Evolutionary conservation across 2,329 filamentous ascomycete genomes (phyloP), one percentile per base, ranked within the genome.

Genomic region (Botrytis hyacinthi): DNA sequence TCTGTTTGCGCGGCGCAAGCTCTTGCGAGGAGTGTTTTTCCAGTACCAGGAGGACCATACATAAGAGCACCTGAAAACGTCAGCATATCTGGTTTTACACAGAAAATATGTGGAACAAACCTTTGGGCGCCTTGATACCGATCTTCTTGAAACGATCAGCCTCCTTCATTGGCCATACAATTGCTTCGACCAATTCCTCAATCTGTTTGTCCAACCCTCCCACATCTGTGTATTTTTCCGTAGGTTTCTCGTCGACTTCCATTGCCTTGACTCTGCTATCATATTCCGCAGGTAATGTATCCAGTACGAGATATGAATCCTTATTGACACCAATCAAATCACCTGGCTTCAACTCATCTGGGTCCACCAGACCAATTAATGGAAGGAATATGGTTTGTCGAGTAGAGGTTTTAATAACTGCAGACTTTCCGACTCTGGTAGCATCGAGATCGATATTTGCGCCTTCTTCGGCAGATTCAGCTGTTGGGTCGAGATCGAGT

Each of bases 81-180:
- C 71, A 78, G 70, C 40, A 67, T 60, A n/a, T 44, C 32, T 51
- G 29, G 22, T 29, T 57, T 29, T 16, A 75, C 72, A 73, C 40
- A 26, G 35, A 1, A 4, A 46, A 70, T 78, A 84, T 74, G 67
- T 44, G 69, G 51, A 72, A 79, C 84, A 75, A 89, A 98, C 96
- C 96, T 86, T 99, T 99, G 22, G 96, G 96, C 59, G 96, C 95
- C 86, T 99, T 99, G 87, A 99, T 99, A 78, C 96, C 96, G 80
- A 99, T 98, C 88, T 98, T 98, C 89, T 98, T 98, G 87, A 99
- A 99, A 32, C 95, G 90, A 79, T 99, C 97, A 2, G 96, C 95
- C 85, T 99, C 95, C 88, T 98, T 98, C 96, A 99, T 99, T 2
- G 96, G 96, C 95, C 95, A 98, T 44, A 99, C 96, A 68, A 99